Evolutionary conservation across 2,329 filamentous ascomycete species (phyloP).

Genomic region (Venturia pyrina): DNA sequence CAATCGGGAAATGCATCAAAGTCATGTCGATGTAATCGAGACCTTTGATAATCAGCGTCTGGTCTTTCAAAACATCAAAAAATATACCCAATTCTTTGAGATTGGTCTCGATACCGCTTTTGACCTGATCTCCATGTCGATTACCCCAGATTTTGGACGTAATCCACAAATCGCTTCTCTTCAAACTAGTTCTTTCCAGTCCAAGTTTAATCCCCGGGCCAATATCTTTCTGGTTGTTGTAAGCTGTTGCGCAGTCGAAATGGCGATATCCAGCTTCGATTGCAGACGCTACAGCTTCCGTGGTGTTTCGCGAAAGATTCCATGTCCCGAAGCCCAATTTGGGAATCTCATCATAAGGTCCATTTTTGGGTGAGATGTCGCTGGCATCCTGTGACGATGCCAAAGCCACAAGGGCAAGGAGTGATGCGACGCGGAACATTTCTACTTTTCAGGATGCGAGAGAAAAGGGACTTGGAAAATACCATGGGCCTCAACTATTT

Average conservation of each 20-base stretch:
- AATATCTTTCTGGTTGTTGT: conserved; percentile 35
- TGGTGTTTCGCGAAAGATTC: conserved; percentile 35
- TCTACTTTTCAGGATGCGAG: neutral
- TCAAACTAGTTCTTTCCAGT: conserved; percentile 51
- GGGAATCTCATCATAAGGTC: conserved; percentile 17
- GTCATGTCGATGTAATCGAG: conserved; percentile 12
- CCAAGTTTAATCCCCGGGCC: conserved; percentile 31
- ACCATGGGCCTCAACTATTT: neutral
- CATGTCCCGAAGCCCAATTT: conserved; percentile 30
- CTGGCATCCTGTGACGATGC: neutral
- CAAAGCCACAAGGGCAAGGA: neutral
- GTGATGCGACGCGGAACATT: neutral
- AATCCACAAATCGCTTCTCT: conserved; percentile 28
- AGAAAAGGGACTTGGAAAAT: too few relatives aligned
- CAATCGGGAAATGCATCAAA: conserved; percentile 13
- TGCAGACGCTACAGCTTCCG: conserved; percentile 37
- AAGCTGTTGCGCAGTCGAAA: conserved; percentile 53
- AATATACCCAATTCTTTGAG: neutral
- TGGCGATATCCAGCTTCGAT: conserved; percentile 40
- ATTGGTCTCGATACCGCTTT: conserved; percentile 38
- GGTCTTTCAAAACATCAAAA: neutral
- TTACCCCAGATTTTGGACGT: conserved; percentile 31
- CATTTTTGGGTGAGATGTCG: neutral
- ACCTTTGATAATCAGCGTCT: neutral
- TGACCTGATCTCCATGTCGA: conserved; percentile 62